Evolutionary conservation across 768 basidiomycete genomes (phyloP).

Genomic region (Phlebiopsis gigantea): DNA sequence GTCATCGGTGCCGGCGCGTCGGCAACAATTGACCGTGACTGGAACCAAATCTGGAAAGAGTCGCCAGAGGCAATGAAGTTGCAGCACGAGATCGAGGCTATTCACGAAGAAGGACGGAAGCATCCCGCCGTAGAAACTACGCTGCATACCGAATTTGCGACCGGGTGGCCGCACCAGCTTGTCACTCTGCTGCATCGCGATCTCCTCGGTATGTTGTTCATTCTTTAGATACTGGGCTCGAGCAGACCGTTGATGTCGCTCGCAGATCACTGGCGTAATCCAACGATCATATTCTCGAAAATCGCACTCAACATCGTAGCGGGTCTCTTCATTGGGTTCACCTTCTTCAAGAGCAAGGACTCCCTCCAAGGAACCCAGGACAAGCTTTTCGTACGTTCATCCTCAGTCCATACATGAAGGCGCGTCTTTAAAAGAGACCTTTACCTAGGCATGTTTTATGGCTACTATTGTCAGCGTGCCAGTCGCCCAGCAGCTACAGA

Average conservation of each 20-base stretch:
- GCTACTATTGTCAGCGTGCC: slow-evolving; percentile 29
- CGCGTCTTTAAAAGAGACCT: neutral
- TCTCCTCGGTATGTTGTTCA: slow-evolving; percentile 2
- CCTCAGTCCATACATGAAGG: neutral
- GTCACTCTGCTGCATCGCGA: slow-evolving; percentile 28
- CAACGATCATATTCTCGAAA: slow-evolving; percentile 36
- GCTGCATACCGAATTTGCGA: slow-evolving; percentile 30
- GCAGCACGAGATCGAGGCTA: slow-evolving; percentile 35
- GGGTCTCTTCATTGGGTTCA: slow-evolving; percentile 37
- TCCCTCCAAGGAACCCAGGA: slow-evolving; percentile 37
- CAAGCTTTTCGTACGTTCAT: slow-evolving; percentile 34
- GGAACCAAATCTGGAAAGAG: slow-evolving; percentile 44
- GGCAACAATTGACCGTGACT: slow-evolving; percentile 37
- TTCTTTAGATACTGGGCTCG: neutral
- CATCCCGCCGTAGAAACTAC: slow-evolving; percentile 20
- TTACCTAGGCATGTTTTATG: slow-evolving; percentile 31
- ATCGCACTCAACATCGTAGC: slow-evolving; percentile 29
- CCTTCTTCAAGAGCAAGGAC: slow-evolving; percentile 33
- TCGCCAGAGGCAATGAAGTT: slow-evolving; percentile 35
- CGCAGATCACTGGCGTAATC: slow-evolving; percentile 33
- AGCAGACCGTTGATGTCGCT: neutral
- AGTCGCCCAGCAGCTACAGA: slow-evolving; percentile 37
- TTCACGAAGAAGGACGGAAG: slow-evolving; percentile 35
- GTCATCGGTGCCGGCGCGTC: slow-evolving; percentile 55
- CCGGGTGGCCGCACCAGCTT: slow-evolving; percentile 35